A percentile compares a stretch with the other conserved stretches of the same genome.
Conservation (phyloP, 2,329 filamentous ascomycete species). For the Gremmenia infestans region DNA sequence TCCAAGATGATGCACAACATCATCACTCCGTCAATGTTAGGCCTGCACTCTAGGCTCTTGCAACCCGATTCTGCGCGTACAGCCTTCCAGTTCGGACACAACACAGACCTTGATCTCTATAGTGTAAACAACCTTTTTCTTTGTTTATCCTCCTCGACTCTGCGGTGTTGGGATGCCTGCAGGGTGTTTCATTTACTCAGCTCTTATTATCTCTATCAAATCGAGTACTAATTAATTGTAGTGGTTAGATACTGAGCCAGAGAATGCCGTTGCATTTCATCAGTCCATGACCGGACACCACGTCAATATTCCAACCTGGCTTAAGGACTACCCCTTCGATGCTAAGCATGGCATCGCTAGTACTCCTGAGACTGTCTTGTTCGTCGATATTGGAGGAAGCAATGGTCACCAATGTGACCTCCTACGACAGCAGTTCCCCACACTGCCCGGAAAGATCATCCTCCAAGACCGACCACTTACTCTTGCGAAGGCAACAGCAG, state of each 20-base stretch:
- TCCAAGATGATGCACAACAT: too few relatives aligned
- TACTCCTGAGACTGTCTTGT: not conserved
- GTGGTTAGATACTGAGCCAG: constrained; percentile 13
- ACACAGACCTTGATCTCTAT: too few relatives aligned
- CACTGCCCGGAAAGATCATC: constrained; percentile 1
- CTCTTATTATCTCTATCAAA: too few relatives aligned
- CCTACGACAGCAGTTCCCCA: constrained; percentile 3
- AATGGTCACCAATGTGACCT: constrained; percentile 3
- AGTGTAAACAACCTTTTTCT: too few relatives aligned
- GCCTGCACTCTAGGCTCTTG: too few relatives aligned
- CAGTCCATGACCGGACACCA: constrained; percentile 27
- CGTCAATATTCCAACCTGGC: constrained; percentile 19
- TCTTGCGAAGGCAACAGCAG: constrained; percentile 16
- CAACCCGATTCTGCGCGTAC: too few relatives aligned
- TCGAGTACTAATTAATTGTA: too few relatives aligned
- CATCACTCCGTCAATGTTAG: too few relatives aligned
- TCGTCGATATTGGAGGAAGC: constrained; percentile 3
- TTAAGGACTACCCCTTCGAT: not conserved
- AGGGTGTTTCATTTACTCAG: too few relatives aligned
- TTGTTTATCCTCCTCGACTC: too few relatives aligned
- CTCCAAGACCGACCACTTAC: constrained; percentile 24
- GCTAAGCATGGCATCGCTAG: not conserved
- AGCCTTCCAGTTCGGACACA: too few relatives aligned
- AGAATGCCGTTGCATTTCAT: constrained; percentile 25
- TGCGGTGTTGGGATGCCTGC: too few relatives aligned